A percentile compares a stretch with the other conserved stretches of the same genome.
phyloP scores from a whole-genome alignment of 495 filamentous ascomycete genomes.

The Penicillium pancosmium region DNA sequence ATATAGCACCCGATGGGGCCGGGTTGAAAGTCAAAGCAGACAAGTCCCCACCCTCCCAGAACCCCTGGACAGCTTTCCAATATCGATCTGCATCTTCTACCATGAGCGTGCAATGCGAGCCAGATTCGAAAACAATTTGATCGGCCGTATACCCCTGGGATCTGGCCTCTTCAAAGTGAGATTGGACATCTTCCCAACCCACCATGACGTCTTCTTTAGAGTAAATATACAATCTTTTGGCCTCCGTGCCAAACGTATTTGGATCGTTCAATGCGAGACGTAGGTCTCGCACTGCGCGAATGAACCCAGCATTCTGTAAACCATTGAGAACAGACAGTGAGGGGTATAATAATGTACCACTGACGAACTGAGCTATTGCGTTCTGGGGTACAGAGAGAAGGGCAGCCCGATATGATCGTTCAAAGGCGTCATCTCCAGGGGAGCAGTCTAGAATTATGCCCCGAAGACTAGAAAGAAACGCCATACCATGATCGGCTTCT shows the following conservation, averaged over 20 bases:
- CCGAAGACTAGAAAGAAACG: slow-evolving; percentile 16
- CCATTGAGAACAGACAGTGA: slow-evolving; percentile 19
- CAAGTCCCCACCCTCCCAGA: slow-evolving; percentile 22
- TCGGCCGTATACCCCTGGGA: slow-evolving; percentile 30
- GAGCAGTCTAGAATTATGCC: slow-evolving; percentile 35
- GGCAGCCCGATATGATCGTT: slow-evolving; percentile 27
- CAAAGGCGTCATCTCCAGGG: slow-evolving; percentile 32
- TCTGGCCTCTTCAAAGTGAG: slow-evolving; percentile 33
- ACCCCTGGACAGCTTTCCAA: slow-evolving; percentile 25
- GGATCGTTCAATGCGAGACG: slow-evolving; percentile 29
- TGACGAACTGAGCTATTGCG: slow-evolving; percentile 15
- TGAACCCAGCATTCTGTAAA: slow-evolving; percentile 23
- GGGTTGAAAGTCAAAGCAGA: slow-evolving; percentile 2
- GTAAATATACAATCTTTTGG: slow-evolving; percentile 37
- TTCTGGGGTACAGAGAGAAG: slow-evolving; percentile 21
- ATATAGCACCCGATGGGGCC: slow-evolving; percentile 5
- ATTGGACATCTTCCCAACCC: slow-evolving; percentile 37
- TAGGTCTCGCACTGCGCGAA: slow-evolving; percentile 28
- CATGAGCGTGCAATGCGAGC: slow-evolving; percentile 38
- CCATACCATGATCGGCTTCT: slow-evolving; percentile 12
- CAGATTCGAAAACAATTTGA: slow-evolving; percentile 30
- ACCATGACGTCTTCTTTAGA: slow-evolving; percentile 40
- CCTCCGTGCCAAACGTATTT: slow-evolving; percentile 20
- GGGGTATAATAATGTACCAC: slow-evolving; percentile 27
- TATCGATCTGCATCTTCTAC: slow-evolving; percentile 29